Percentiles rank a stretch among this genome's conserved stretches.
phyloP scores from a whole-genome alignment of 1,284 basidiomycete species.

The Papiliotrema nemorosa region DNA sequence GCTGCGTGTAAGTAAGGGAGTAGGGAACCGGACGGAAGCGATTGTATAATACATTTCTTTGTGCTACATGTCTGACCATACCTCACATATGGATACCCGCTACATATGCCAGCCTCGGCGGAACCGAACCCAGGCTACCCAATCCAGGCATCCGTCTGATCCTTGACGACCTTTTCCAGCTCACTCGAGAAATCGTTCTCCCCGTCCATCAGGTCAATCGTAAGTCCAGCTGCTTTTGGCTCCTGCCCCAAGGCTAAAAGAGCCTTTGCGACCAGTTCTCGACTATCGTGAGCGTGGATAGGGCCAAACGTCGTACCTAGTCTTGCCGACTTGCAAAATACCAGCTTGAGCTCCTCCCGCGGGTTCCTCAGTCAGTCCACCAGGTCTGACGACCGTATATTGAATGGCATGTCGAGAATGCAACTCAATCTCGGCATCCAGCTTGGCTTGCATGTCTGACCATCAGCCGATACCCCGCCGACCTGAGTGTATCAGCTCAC shows the following conservation, averaged over 20 bases:
- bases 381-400: conserved; percentile 69
- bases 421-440: conserved; percentile 67
- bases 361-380: conserved; percentile 56
- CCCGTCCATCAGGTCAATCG: conserved; percentile 63
- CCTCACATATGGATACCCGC: not conserved
- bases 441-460: conserved; percentile 62
- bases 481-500: no score
- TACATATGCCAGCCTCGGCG: not conserved
- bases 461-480: no score
- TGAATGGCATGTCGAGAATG: conserved; percentile 59
- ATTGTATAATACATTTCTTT: no score
- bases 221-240: conserved; percentile 60
- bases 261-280: conserved; percentile 63
- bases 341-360: conserved; percentile 60
- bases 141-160: conserved; percentile 29
- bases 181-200: conserved; percentile 56
- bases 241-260: conserved; percentile 57
- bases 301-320: no score
- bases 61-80: not conserved
- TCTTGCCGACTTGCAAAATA: conserved; percentile 55
- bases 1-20: no score
- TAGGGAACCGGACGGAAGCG: no score
- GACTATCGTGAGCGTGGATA: no score
- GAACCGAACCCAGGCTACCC: no score
- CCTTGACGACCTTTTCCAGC: conserved; percentile 63